These are phyloP conservation scores for Scedosporium minutisporum DNA, from an alignment of 2,329 filamentous ascomycete species.

Conservation along the genomic window DNA sequence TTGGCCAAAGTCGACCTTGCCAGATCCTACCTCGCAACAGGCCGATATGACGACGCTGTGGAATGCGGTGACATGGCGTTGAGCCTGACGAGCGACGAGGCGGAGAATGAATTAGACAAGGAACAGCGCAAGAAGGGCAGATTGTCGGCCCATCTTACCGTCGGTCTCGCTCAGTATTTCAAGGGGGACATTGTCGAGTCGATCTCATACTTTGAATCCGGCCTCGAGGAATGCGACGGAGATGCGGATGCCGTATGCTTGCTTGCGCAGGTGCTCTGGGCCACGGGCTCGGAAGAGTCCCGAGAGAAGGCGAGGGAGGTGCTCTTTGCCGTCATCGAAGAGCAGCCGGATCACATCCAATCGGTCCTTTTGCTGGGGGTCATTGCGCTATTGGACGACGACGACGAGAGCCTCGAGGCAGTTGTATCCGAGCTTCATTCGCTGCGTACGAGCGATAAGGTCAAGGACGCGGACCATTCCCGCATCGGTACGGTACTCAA, in stretches of 20 bases:
- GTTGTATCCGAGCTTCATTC: constrained; percentile 68
- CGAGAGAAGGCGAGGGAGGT: constrained; percentile 67
- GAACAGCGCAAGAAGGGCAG: constrained; percentile 61
- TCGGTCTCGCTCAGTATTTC: constrained; percentile 76
- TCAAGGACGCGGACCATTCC: constrained; percentile 54
- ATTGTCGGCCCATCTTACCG: constrained; percentile 76
- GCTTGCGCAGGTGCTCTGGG: constrained; percentile 87
- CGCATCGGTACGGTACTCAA: constrained; percentile 66
- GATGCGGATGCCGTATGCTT: constrained; percentile 81
- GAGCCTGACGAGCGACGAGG: constrained; percentile 64
- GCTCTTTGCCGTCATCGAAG: constrained; percentile 72
- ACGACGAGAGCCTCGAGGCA: constrained; percentile 69
- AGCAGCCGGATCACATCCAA: constrained; percentile 63
- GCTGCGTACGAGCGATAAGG: constrained; percentile 57
- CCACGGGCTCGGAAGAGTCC: constrained; percentile 66
- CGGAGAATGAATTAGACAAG: constrained; percentile 53
- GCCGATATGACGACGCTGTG: constrained; percentile 56
- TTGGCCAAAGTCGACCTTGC: constrained; percentile 80
- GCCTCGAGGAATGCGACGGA: constrained; percentile 64
- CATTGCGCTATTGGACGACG: constrained; percentile 72
- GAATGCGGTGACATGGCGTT: constrained; percentile 76
- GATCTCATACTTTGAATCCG: constrained; percentile 69
- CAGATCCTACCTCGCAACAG: constrained; percentile 65
- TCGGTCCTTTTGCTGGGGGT: constrained; percentile 74
- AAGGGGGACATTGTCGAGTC: constrained; percentile 55